These are phyloP conservation scores for Thermothelomyces thermophilus DNA, from an alignment of 2,329 filamentous ascomycete genomes.

Conservation along the genomic window DNA sequence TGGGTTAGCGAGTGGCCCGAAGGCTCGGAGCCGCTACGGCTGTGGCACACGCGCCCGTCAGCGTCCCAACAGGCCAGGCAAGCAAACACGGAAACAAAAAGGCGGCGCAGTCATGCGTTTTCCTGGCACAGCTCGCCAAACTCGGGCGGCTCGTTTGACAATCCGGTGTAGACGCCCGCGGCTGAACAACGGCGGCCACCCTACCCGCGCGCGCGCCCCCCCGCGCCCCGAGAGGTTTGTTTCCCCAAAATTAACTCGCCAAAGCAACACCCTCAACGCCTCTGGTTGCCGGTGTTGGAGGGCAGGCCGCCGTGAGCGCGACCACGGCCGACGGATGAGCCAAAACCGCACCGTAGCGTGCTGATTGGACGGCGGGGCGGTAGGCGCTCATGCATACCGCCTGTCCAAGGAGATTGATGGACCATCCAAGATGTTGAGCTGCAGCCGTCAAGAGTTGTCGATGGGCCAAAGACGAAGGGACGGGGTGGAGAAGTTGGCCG, in stretches of 20 bases:
- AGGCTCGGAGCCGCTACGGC: slow-evolving; percentile 8
- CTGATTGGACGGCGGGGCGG: slow-evolving; percentile 16
- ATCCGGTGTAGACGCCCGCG: neutral
- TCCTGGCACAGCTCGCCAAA: slow-evolving; percentile 12
- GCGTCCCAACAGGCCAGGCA: slow-evolving; percentile 11
- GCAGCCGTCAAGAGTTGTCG: slow-evolving; percentile 5
- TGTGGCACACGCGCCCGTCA: neutral
- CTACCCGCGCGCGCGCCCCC: neutral
- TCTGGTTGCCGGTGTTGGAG: slow-evolving; percentile 14
- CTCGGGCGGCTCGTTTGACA: slow-evolving; percentile 1
- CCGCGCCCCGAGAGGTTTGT: slow-evolving; percentile 2
- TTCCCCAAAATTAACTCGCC: slow-evolving; percentile 6
- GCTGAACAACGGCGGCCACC: slow-evolving; percentile 2
- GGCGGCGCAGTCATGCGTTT: slow-evolving; percentile 16
- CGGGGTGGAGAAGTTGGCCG: slow-evolving; percentile 2
- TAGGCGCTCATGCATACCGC: slow-evolving; percentile 18
- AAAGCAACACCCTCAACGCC: neutral
- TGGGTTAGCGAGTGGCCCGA: slow-evolving; percentile 5
- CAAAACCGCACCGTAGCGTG: slow-evolving; percentile 7
- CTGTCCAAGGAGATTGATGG: slow-evolving; percentile 12
- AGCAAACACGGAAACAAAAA: slow-evolving; percentile 11
- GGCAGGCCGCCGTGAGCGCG: slow-evolving; percentile 15
- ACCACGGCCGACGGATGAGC: slow-evolving; percentile 13
- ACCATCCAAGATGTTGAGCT: slow-evolving; percentile 13
- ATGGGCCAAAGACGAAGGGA: slow-evolving; percentile 9